Conservation (phyloP, 2,329 filamentous ascomycete genomes). For the Colletotrichum lentis region DNA sequence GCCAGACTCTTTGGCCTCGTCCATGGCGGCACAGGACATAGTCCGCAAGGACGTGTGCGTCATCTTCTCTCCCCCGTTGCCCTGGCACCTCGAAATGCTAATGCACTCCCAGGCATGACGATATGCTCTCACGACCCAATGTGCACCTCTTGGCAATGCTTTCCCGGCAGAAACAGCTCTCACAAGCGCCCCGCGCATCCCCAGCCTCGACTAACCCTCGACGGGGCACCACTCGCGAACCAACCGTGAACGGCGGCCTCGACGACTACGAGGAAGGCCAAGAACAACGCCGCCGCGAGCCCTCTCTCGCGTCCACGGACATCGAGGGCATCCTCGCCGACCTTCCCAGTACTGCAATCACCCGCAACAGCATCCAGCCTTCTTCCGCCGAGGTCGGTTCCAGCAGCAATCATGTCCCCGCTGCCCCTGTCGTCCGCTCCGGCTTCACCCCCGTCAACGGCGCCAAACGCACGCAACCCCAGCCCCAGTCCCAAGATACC, state of each 20-base stretch:
- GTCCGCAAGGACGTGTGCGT: slow-evolving; percentile 29
- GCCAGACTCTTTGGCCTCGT: slow-evolving; percentile 23
- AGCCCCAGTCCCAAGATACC: slow-evolving; percentile 14
- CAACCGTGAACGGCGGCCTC: background rate
- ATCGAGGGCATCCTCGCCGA: slow-evolving; percentile 12
- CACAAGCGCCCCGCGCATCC: slow-evolving; percentile 7
- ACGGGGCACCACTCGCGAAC: background rate
- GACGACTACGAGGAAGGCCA: background rate
- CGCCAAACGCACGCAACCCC: background rate
- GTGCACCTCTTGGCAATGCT: slow-evolving; percentile 27
- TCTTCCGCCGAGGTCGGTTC: background rate
- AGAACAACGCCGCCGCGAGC: background rate
- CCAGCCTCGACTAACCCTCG: background rate
- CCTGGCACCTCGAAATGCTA: background rate
- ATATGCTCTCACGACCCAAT: slow-evolving; percentile 14
- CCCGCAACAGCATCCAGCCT: background rate
- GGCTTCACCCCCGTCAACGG: slow-evolving; percentile 24
- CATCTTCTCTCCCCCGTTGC: no score
- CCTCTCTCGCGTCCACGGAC: slow-evolving; percentile 6
- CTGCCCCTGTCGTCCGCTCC: background rate
- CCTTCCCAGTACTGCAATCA: slow-evolving; percentile 15
- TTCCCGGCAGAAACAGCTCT: background rate
- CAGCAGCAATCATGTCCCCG: background rate
- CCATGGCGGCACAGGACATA: background rate
- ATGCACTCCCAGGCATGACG: slow-evolving; percentile 18